These are phyloP conservation scores for Rhodamnia rubescens DNA, from an alignment of 345 rosid species.

Conservation along the genomic window DNA sequence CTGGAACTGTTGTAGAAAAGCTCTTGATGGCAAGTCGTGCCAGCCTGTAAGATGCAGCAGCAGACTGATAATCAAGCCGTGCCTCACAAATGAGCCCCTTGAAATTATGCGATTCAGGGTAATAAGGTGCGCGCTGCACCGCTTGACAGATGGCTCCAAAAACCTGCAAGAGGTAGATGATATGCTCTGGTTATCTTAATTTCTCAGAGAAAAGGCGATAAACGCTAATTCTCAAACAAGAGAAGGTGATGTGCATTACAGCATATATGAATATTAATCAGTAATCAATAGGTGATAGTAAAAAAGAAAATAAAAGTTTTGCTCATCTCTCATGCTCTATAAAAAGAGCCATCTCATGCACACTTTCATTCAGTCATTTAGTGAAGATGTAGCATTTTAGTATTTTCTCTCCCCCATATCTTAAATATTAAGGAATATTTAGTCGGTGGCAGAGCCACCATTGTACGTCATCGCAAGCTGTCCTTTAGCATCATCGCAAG, in stretches of 20 bases:
- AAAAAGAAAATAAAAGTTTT: background rate
- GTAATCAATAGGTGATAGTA: background rate
- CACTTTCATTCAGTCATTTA: background rate
- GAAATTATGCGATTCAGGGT: constrained; percentile 80
- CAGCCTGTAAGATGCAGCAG: constrained; percentile 55
- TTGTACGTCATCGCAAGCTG: background rate
- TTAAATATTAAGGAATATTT: background rate
- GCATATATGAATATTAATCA: background rate
- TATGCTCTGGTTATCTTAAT: background rate
- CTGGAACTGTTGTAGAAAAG: constrained; percentile 19
- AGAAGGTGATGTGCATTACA: background rate
- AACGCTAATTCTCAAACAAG: background rate
- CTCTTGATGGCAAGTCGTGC: constrained; percentile 41
- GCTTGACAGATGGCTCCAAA: constrained; percentile 85
- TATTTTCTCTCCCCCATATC: background rate
- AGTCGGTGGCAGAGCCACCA: background rate
- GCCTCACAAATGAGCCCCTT: constrained; percentile 82
- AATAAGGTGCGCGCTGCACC: constrained; percentile 67
- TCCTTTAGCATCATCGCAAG: background rate
- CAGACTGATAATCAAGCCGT: constrained; percentile 46
- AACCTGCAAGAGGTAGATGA: constrained; percentile 37
- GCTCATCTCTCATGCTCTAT: background rate
- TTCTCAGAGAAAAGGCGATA: background rate
- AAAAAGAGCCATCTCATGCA: background rate
- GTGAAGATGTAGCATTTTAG: background rate